Evolutionary conservation across 2,329 filamentous ascomycete species (phyloP).

Genomic region (Chaetomium globosum): DNA sequence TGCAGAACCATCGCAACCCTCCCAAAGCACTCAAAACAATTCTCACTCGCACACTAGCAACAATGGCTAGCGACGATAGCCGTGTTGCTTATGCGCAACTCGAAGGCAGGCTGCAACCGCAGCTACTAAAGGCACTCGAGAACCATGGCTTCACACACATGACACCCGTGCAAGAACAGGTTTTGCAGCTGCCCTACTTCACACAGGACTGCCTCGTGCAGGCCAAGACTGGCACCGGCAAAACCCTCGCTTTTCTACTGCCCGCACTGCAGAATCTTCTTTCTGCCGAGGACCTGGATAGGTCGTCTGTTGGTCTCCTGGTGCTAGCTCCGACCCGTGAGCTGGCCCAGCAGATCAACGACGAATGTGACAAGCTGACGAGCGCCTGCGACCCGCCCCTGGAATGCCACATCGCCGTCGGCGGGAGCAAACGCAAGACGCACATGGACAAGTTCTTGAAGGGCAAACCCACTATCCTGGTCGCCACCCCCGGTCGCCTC

Average conservation of each 20-base stretch:
- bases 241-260: constrained; percentile 80
- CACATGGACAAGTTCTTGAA: constrained; percentile 71
- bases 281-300: constrained; percentile 41
- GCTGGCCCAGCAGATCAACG: constrained; percentile 69
- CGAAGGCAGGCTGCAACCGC: constrained; percentile 33
- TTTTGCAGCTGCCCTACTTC: constrained; percentile 49
- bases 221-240: constrained; percentile 85
- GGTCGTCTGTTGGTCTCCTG: constrained; percentile 56
- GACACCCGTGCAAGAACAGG: constrained; percentile 59
- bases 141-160: constrained; percentile 44
- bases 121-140: constrained; percentile 34
- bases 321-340: constrained; percentile 72
- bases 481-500: constrained; percentile 78
- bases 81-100: constrained; percentile 30
- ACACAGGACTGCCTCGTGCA: constrained; percentile 69
- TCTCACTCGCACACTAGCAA: constrained; percentile 6
- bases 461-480: constrained; percentile 72
- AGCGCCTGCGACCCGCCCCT: constrained; percentile 65
- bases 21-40: not conserved
- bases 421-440: constrained; percentile 72
- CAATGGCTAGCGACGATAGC: constrained; percentile 19
- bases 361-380: constrained; percentile 67
- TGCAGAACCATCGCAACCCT: constrained; percentile 2
- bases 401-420: constrained; percentile 76
- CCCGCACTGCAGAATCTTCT: constrained; percentile 81